Evolutionary conservation across 2,329 filamentous ascomycete genomes (phyloP).

Genomic region (Phaeosphaeriaceae sp.): DNA sequence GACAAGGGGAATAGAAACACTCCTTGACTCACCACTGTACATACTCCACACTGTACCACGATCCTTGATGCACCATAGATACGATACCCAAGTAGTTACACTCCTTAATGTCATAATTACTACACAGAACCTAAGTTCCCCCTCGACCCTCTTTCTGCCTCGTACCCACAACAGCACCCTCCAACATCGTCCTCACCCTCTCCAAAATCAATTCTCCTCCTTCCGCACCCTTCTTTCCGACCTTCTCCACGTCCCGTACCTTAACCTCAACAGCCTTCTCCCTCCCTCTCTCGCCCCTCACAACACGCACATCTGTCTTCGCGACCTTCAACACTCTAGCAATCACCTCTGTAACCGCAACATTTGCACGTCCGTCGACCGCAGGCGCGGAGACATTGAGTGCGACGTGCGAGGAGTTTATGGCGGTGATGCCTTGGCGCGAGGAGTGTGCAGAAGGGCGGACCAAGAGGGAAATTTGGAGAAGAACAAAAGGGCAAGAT

Average conservation of each 20-base stretch:
- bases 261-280: background rate
- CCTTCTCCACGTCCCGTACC: background rate
- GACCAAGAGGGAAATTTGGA: no score
- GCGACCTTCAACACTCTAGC: background rate
- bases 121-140: background rate
- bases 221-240: no score
- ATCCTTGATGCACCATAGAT: background rate
- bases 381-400: no score
- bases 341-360: background rate
- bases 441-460: no score
- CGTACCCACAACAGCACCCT: background rate
- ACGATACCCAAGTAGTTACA: slow-evolving; percentile 17
- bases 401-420: no score
- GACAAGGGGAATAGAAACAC: background rate
- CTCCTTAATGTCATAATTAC: slow-evolving; percentile 14
- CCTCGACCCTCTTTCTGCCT: no score
- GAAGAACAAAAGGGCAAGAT: no score
- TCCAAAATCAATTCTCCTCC: background rate
- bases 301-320: background rate
- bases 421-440: no score
- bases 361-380: background rate
- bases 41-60: slow-evolving; percentile 3
- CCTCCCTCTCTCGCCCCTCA: background rate
- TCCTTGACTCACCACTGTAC: slow-evolving; percentile 10
- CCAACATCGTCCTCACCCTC: background rate